phyloP scores from a whole-genome alignment of 2,329 filamentous ascomycete species.

The Penicillium sp. region DNA sequence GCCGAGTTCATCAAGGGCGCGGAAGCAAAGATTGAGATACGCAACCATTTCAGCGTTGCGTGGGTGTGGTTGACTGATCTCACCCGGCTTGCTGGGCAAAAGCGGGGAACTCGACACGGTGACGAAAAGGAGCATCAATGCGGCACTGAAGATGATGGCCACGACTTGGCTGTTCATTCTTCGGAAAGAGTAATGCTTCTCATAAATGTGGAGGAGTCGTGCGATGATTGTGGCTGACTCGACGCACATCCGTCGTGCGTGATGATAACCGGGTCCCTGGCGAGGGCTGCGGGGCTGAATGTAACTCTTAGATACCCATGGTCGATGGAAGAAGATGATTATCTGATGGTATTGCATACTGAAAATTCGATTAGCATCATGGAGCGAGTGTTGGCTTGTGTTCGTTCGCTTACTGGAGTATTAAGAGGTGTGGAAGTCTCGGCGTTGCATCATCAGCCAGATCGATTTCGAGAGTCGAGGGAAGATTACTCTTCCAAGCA shows the following conservation, averaged over 20 bases:
- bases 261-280: slow-evolving; percentile 49
- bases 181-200: slow-evolving; percentile 47
- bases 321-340: slow-evolving; percentile 50
- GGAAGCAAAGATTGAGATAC: slow-evolving; percentile 47
- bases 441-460: slow-evolving; percentile 37
- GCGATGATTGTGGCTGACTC: slow-evolving; percentile 47
- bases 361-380: slow-evolving; percentile 4
- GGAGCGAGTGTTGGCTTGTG: slow-evolving; percentile 36
- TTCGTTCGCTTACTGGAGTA: slow-evolving; percentile 41
- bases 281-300: slow-evolving; percentile 46
- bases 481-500: slow-evolving; percentile 47
- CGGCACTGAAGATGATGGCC: slow-evolving; percentile 51
- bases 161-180: slow-evolving; percentile 51
- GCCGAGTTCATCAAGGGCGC: slow-evolving; percentile 47
- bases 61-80: slow-evolving; percentile 23
- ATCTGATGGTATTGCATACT: slow-evolving; percentile 52
- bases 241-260: slow-evolving; percentile 50
- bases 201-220: slow-evolving; percentile 46
- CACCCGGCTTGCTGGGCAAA: slow-evolving; percentile 25
- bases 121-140: slow-evolving; percentile 45
- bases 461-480: slow-evolving; percentile 41
- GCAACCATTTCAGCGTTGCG: slow-evolving; percentile 38
- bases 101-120: slow-evolving; percentile 39
- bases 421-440: slow-evolving; percentile 45
- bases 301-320: slow-evolving; percentile 49